These are phyloP conservation scores for Babesia ovis DNA, from an alignment of 169 alveolate genomes.

Conservation along the genomic window DNA sequence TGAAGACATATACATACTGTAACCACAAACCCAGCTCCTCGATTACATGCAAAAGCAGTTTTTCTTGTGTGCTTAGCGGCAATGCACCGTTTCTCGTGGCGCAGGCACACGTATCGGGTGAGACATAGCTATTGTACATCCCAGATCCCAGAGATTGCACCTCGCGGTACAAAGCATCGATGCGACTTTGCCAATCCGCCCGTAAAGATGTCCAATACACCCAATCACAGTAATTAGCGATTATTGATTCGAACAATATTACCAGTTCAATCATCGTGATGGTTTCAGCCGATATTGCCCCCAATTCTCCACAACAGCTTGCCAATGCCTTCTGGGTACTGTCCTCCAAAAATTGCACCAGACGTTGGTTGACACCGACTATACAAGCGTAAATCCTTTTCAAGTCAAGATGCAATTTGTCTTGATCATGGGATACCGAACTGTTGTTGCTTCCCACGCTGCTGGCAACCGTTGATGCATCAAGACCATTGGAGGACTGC, in stretches of 20 bases:
- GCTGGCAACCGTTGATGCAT: neutral
- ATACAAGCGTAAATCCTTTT: neutral
- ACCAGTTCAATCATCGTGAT: neutral
- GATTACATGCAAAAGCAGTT: neutral
- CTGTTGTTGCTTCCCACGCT: neutral
- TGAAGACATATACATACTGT: constrained; percentile 32
- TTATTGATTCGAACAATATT: constrained; percentile 4
- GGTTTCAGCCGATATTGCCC: neutral
- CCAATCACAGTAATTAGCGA: constrained; percentile 16
- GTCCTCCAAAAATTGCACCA: constrained; percentile 5
- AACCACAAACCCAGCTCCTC: constrained; percentile 55
- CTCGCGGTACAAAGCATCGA: constrained; percentile 7
- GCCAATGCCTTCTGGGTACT: neutral
- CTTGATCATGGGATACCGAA: neutral
- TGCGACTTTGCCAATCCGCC: neutral
- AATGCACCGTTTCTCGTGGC: neutral
- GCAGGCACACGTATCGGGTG: constrained; percentile 4
- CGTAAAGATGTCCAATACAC: neutral
- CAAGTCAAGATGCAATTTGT: neutral
- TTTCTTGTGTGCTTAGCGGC: neutral
- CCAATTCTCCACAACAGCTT: constrained; percentile 22
- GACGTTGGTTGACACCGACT: neutral
- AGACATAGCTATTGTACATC: neutral
- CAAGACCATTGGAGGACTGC: neutral
- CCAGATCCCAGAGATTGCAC: neutral